Percentiles rank a stretch among this genome's conserved stretches.
phyloP scores from a whole-genome alignment of 495 filamentous ascomycete species.

The Thermothielavioides terrestris region DNA sequence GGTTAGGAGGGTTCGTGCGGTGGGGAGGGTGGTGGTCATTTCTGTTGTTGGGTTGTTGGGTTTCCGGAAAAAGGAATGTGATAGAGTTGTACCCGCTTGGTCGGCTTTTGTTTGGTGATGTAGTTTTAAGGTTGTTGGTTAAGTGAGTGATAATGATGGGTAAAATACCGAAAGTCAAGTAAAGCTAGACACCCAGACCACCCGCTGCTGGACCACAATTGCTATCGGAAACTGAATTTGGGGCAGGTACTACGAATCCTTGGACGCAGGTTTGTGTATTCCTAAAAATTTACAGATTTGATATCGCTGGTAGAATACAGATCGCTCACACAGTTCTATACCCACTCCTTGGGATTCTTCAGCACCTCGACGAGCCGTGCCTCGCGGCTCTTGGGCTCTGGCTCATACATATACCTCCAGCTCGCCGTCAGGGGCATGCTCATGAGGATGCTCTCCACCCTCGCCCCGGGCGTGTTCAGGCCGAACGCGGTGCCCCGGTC shows the following conservation, averaged over 20 bases:
- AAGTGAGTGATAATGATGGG: too few relatives aligned
- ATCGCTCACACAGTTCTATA: constrained; percentile 38
- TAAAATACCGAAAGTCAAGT: too few relatives aligned
- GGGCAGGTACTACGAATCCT: too few relatives aligned
- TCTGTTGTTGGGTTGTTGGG: neutral
- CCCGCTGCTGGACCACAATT: too few relatives aligned
- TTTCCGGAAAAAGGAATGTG: neutral
- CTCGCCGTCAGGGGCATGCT: constrained; percentile 85
- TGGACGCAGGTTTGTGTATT: too few relatives aligned
- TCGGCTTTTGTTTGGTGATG: neutral
- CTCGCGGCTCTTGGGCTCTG: constrained; percentile 64
- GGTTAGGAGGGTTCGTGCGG: constrained; percentile 36
- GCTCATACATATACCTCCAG: constrained; percentile 93
- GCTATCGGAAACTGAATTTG: too few relatives aligned
- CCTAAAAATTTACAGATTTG: neutral
- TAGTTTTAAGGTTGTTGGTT: too few relatives aligned
- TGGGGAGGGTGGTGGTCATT: constrained; percentile 21
- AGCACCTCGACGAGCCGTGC: constrained; percentile 73
- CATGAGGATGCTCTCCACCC: constrained; percentile 96
- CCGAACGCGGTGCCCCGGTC: constrained; percentile 95
- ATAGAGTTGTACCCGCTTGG: neutral
- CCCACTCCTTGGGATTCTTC: constrained; percentile 83
- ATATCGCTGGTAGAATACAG: neutral
- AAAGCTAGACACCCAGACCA: too few relatives aligned
- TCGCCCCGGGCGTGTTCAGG: constrained; percentile 80